A percentile compares a stretch with the other conserved stretches of the same genome.
These are phyloP conservation scores for Yarrowia galli DNA, from an alignment of 1,139 yeast genomes.

Conservation along the genomic window DNA sequence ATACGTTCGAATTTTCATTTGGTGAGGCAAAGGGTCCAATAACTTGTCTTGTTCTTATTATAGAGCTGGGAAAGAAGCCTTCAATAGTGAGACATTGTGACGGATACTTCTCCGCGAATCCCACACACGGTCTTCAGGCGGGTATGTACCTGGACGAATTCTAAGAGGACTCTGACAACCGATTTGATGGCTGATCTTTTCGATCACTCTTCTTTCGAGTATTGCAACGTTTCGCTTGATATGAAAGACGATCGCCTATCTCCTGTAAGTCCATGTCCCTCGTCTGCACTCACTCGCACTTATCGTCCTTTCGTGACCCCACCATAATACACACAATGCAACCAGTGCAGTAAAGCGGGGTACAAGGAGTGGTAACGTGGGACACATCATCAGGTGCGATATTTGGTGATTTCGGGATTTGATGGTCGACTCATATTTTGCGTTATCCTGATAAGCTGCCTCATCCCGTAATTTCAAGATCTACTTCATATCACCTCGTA, in stretches of 20 bases:
- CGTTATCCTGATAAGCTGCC: too few relatives aligned
- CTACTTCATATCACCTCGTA: neutral
- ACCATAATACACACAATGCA: conserved; percentile 12
- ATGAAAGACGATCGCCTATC: conserved; percentile 1
- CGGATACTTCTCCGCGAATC: too few relatives aligned
- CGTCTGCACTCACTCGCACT: neutral
- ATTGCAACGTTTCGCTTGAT: neutral
- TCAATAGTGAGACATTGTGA: neutral
- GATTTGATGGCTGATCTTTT: too few relatives aligned
- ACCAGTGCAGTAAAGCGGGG: neutral
- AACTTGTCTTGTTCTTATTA: neutral
- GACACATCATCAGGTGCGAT: neutral
- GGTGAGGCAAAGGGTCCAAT: conserved; percentile 12
- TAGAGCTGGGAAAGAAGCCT: neutral
- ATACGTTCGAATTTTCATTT: neutral
- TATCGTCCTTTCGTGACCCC: neutral
- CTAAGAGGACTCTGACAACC: too few relatives aligned
- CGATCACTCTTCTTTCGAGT: too few relatives aligned
- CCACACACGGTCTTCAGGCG: too few relatives aligned
- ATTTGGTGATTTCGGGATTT: too few relatives aligned
- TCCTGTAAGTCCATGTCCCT: neutral
- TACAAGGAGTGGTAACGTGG: neutral
- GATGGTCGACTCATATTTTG: too few relatives aligned
- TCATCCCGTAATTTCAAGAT: too few relatives aligned
- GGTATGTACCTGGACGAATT: too few relatives aligned